Evolutionary conservation across 257 asterid species (phyloP).

Genomic region (Lantana camara): DNA sequence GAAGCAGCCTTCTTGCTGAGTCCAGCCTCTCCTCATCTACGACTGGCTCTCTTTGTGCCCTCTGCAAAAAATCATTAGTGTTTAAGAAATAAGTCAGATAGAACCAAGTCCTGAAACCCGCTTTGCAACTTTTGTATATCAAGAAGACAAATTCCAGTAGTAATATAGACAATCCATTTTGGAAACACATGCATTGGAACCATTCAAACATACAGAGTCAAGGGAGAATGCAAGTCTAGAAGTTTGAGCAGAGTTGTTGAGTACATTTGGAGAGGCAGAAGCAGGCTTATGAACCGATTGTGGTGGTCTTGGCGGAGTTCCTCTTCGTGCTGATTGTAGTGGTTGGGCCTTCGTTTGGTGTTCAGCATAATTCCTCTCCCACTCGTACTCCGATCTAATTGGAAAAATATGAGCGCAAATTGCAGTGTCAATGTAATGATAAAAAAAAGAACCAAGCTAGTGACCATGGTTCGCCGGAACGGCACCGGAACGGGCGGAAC

Average conservation of each 20-base stretch:
- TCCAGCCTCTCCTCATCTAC: conserved; percentile 61
- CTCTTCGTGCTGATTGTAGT: conserved; percentile 40
- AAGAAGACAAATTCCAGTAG: conserved; percentile 1
- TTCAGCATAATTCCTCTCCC: conserved; percentile 53
- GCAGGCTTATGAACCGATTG: conserved; percentile 54
- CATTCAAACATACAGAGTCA: conserved; percentile 7
- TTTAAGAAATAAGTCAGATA: conserved; percentile 18
- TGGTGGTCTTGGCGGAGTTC: conserved; percentile 49
- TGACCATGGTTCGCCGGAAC: too few species aligned
- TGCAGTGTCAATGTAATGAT: not conserved
- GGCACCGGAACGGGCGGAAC: too few species aligned
- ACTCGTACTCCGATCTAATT: conserved; percentile 62
- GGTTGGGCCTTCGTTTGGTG: conserved; percentile 48
- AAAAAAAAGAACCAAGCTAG: not conserved
- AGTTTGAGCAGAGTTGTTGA: conserved; percentile 23
- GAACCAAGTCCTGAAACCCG: conserved; percentile 7
- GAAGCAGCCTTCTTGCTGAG: conserved; percentile 74
- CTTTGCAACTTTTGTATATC: not conserved
- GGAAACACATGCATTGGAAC: conserved; percentile 8
- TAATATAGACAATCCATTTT: conserved; percentile 7
- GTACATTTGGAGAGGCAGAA: conserved; percentile 63
- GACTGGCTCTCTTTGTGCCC: conserved; percentile 46
- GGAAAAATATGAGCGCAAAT: not conserved
- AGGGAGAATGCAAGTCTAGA: conserved; percentile 7
- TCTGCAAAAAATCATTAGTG: conserved; percentile 49